phyloP scores from a whole-genome alignment of 805 yeast species.

The Schizosaccharomyces lindneri region DNA sequence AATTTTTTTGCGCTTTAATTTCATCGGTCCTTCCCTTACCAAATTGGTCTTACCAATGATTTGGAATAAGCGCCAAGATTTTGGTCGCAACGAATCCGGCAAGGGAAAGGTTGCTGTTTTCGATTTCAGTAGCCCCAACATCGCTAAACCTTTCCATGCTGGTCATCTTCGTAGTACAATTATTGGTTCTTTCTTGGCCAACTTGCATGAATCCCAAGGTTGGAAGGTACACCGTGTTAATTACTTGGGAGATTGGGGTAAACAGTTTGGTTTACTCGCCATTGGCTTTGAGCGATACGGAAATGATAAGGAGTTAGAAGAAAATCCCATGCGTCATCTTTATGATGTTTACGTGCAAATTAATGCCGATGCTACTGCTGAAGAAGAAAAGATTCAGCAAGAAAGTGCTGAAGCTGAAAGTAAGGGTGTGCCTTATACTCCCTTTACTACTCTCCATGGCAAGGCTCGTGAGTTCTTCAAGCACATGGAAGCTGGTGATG shows the following conservation, averaged over 20 bases:
- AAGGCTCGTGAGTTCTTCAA: constrained; percentile 72
- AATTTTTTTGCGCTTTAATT: constrained; percentile 74
- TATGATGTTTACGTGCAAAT: constrained; percentile 80
- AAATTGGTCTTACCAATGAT: constrained; percentile 46
- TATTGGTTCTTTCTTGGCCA: constrained; percentile 85
- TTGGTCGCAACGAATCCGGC: constrained; percentile 58
- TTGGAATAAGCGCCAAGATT: constrained; percentile 31
- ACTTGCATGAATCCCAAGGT: constrained; percentile 71
- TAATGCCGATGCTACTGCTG: constrained; percentile 48
- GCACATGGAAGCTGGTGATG: constrained; percentile 84
- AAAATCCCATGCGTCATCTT: constrained; percentile 79
- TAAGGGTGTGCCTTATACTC: constrained; percentile 5
- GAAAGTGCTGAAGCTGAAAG: constrained; percentile 5
- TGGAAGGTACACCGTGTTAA: constrained; percentile 84
- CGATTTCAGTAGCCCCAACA: constrained; percentile 93
- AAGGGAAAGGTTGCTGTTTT: constrained; percentile 43
- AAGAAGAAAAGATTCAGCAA: constrained; percentile 10
- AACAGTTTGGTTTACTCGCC: constrained; percentile 88
- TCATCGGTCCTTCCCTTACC: constrained; percentile 39
- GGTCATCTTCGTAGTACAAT: constrained; percentile 95
- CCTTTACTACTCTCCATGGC: constrained; percentile 30
- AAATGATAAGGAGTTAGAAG: constrained; percentile 36
- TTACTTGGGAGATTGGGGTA: constrained; percentile 98
- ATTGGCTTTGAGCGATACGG: constrained; percentile 81
- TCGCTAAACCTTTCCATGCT: constrained; percentile 98